Percentiles rank a stretch among this genome's conserved stretches.
Conservation (phyloP, 2,329 filamentous ascomycete genomes). For the Epichloe aotearoae region DNA sequence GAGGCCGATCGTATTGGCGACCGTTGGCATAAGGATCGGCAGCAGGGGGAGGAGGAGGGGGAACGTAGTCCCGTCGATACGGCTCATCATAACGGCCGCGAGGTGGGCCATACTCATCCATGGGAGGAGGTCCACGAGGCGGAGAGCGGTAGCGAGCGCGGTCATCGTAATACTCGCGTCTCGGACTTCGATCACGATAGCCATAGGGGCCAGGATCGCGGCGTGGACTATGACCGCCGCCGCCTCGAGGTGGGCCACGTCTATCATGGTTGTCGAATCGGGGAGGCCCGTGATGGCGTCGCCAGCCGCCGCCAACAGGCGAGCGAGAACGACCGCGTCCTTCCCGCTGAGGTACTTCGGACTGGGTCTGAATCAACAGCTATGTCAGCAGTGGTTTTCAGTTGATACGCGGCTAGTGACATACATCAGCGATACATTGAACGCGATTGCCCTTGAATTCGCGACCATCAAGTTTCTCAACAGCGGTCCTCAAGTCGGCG, state of each 20-base stretch:
- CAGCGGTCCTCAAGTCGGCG: conserved; percentile 75
- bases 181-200: conserved; percentile 79
- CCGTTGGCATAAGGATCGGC: conserved; percentile 49
- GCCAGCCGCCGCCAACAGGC: conserved; percentile 28
- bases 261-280: conserved; percentile 66
- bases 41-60: conserved; percentile 49
- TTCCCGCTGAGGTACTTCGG: conserved; percentile 58
- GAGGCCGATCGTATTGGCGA: conserved; percentile 41
- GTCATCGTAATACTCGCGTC: conserved; percentile 80
- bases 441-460: conserved; percentile 89
- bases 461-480: conserved; percentile 85
- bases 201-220: conserved; percentile 51
- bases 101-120: conserved; percentile 64
- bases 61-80: conserved; percentile 57
- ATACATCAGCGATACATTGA: conserved; percentile 76
- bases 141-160: conserved; percentile 70
- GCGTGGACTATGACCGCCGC: conserved; percentile 59
- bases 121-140: conserved; percentile 48
- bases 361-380: conserved; percentile 49
- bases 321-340: conserved; percentile 64
- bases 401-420: conserved; percentile 15
- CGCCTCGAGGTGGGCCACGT: conserved; percentile 51
- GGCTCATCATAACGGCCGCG: conserved; percentile 63
- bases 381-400: not conserved
- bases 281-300: conserved; percentile 51